phyloP scores from a whole-genome alignment of 148 eudicot genomes.

The Bassia scoparia region DNA sequence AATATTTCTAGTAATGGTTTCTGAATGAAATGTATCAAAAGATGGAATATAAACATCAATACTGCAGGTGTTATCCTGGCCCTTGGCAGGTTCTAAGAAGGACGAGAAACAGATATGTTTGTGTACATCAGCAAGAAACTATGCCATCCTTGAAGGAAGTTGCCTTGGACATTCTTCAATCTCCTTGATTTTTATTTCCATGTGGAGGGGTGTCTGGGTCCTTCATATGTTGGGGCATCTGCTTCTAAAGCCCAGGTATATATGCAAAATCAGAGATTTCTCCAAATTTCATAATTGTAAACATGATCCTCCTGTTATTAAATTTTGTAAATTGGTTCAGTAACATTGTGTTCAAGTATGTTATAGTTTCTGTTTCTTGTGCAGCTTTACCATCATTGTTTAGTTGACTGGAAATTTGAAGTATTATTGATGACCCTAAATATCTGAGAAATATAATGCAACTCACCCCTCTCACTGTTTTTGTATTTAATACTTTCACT shows the following conservation, averaged over 20 bases:
- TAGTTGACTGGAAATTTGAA: too few species aligned
- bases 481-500: too few species aligned
- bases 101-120: conserved; percentile 44
- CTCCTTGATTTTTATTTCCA: conserved; percentile 36
- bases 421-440: too few species aligned
- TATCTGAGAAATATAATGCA: too few species aligned
- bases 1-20: background rate
- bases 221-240: background rate
- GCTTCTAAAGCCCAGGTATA: background rate
- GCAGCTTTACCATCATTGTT: background rate
- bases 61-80: conserved; percentile 77
- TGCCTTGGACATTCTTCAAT: conserved; percentile 85
- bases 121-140: conserved; percentile 68
- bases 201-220: background rate
- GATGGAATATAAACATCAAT: too few species aligned
- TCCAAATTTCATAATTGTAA: background rate
- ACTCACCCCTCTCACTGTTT: too few species aligned
- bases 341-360: background rate
- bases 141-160: conserved; percentile 97
- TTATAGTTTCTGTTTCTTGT: background rate
- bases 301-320: background rate
- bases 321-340: background rate
- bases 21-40: background rate
- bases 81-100: conserved; percentile 83
- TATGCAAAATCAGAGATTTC: background rate